Conservation (phyloP, 225 moss, liverwort and hornwort genomes). For the Asterella californica region DNA sequence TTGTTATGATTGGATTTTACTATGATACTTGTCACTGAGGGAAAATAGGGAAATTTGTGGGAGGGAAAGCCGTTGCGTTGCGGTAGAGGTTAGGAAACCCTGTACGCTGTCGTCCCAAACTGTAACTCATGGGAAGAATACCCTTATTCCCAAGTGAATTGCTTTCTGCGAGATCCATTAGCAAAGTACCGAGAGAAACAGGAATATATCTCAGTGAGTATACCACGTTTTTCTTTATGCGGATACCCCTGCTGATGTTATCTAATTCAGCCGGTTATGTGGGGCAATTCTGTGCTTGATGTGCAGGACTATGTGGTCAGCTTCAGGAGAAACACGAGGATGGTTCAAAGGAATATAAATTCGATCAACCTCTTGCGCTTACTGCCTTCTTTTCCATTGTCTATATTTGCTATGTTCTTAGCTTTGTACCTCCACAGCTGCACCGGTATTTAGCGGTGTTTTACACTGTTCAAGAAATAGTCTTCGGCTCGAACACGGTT, state of each 20-base stretch:
- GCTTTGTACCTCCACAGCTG: constrained; percentile 2
- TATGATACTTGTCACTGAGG: too few species aligned
- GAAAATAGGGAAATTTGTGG: too few species aligned
- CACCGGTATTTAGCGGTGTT: background rate
- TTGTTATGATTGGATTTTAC: too few species aligned
- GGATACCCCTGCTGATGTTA: background rate
- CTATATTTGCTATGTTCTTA: background rate
- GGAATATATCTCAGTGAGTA: background rate
- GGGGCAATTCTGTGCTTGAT: background rate
- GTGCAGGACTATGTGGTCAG: background rate
- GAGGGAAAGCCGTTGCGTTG: too few species aligned
- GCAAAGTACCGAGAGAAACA: too few species aligned
- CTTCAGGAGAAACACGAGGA: background rate
- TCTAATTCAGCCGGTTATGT: background rate
- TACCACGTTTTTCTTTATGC: background rate
- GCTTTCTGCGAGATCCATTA: too few species aligned
- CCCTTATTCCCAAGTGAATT: too few species aligned
- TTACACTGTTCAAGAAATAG: background rate
- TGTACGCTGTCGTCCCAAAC: too few species aligned
- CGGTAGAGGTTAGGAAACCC: too few species aligned
- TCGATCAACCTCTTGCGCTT: background rate
- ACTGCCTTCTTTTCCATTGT: background rate
- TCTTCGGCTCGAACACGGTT: background rate
- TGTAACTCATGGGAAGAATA: too few species aligned
- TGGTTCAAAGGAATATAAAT: background rate